A percentile compares a stretch with the other conserved stretches of the same genome.
Evolutionary conservation across 805 yeast genomes (phyloP).

Genomic region (Dipodascopsis uninucleata): DNA sequence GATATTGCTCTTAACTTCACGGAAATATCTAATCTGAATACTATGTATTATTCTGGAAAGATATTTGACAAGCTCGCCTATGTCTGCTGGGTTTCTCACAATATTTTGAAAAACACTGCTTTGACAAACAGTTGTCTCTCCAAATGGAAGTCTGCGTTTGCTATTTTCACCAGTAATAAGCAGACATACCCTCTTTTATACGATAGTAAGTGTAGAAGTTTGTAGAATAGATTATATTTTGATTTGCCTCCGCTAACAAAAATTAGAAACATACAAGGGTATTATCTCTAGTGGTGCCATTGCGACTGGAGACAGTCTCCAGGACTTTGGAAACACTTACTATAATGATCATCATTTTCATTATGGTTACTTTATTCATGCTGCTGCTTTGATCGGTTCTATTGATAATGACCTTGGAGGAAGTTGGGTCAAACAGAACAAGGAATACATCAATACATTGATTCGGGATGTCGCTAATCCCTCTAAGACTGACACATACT

Average conservation of each 20-base stretch:
- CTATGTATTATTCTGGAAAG: slow-evolving; percentile 91
- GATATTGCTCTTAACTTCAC: slow-evolving; percentile 56
- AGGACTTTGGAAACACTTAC: slow-evolving; percentile 74
- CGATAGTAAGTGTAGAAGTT: slow-evolving; percentile 41
- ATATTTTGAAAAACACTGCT: slow-evolving; percentile 53
- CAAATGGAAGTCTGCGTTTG: slow-evolving; percentile 62
- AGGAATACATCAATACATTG: slow-evolving; percentile 56
- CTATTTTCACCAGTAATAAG: slow-evolving; percentile 61
- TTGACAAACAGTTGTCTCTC: slow-evolving; percentile 53
- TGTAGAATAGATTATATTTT: background rate
- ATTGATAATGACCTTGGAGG: slow-evolving; percentile 58
- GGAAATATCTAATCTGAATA: slow-evolving; percentile 62
- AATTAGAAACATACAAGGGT: slow-evolving; percentile 45
- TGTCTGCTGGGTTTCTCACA: slow-evolving; percentile 68
- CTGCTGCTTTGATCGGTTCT: slow-evolving; percentile 72
- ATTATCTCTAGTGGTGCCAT: slow-evolving; percentile 48
- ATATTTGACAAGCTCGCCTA: slow-evolving; percentile 85
- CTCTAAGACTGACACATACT: slow-evolving; percentile 47
- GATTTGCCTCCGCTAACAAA: background rate
- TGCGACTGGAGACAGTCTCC: slow-evolving; percentile 40
- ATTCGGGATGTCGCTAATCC: slow-evolving; percentile 70
- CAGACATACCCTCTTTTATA: slow-evolving; percentile 74
- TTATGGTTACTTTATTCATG: slow-evolving; percentile 76
- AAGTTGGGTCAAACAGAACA: slow-evolving; percentile 47
- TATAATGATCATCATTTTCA: slow-evolving; percentile 89